phyloP scores from a whole-genome alignment of 768 basidiomycete genomes.

The Boletales sp. region DNA sequence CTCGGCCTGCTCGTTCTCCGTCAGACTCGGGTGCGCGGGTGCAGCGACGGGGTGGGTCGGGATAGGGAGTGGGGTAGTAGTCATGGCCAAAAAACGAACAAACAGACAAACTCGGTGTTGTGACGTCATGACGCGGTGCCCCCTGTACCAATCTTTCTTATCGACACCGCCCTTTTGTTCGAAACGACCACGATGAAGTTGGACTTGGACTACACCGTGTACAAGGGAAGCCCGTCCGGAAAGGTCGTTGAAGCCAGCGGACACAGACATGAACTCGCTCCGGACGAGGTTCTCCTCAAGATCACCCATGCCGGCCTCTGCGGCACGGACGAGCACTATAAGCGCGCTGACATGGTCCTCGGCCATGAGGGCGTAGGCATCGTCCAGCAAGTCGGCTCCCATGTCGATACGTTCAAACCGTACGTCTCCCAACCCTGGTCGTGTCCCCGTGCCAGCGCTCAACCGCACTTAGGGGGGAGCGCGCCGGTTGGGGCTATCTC shows the following conservation, averaged over 20 bases:
- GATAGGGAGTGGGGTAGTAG: slow-evolving; percentile 16
- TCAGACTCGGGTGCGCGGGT: slow-evolving; percentile 33
- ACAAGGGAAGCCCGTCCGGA: slow-evolving; percentile 26
- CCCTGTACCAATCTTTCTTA: no score
- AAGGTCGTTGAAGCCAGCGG: slow-evolving; percentile 15
- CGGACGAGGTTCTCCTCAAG: slow-evolving; percentile 28
- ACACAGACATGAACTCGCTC: slow-evolving; percentile 16
- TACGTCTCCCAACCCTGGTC: slow-evolving; percentile 12
- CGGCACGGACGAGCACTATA: slow-evolving; percentile 38
- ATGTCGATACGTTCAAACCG: slow-evolving; percentile 32
- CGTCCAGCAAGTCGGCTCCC: slow-evolving; percentile 30
- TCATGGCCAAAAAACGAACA: background rate
- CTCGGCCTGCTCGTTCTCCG: slow-evolving; percentile 44
- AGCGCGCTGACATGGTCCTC: slow-evolving; percentile 32
- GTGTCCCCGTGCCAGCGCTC: background rate
- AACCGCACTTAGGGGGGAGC: slow-evolving; percentile 27
- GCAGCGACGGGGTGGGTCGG: slow-evolving; percentile 26
- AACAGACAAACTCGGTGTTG: background rate
- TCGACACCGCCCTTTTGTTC: background rate
- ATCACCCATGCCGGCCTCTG: slow-evolving; percentile 35
- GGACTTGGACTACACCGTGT: slow-evolving; percentile 25
- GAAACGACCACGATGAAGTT: slow-evolving; percentile 11
- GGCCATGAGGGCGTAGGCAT: slow-evolving; percentile 39
- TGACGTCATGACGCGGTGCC: no score
- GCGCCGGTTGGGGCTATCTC: slow-evolving; percentile 35